Evolutionary conservation across 768 basidiomycete species (phyloP).

Genomic region (Dictyophora rubrovolvata): DNA sequence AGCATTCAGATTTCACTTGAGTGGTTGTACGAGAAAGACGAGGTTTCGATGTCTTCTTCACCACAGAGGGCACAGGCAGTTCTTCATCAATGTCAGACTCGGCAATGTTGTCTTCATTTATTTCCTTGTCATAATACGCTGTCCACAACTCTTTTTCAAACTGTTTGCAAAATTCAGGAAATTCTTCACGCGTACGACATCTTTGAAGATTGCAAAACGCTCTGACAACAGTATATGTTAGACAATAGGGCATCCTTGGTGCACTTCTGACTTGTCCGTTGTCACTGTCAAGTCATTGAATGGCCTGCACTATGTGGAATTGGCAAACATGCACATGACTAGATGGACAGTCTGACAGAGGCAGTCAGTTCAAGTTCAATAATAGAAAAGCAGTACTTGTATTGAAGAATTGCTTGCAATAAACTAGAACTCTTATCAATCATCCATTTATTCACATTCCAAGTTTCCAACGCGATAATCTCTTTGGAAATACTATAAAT

Average conservation of each 20-base stretch:
- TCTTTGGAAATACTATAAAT: neutral
- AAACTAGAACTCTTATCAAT: slow-evolving; percentile 11
- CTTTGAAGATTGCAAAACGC: slow-evolving; percentile 10
- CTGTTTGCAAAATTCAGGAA: neutral
- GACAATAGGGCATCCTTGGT: neutral
- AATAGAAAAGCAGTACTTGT: neutral
- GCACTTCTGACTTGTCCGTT: slow-evolving; percentile 1
- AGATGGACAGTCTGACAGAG: neutral
- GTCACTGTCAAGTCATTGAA: slow-evolving; percentile 12
- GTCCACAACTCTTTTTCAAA: neutral
- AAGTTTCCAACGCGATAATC: neutral
- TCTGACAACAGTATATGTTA: neutral
- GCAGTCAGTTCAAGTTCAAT: neutral
- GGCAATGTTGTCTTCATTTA: neutral
- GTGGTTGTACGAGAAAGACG: no score
- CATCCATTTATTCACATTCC: slow-evolving; percentile 11
- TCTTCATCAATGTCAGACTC: neutral
- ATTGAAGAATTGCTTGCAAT: slow-evolving; percentile 4
- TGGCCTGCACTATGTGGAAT: slow-evolving; percentile 15
- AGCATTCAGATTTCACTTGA: neutral
- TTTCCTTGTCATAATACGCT: neutral
- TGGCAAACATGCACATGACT: slow-evolving; percentile 12
- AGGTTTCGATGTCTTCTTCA: neutral
- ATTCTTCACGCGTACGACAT: neutral
- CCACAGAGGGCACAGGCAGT: no score